Conservation (phyloP, 345 rosid genomes). For the Erysimum cheiranthoides region DNA sequence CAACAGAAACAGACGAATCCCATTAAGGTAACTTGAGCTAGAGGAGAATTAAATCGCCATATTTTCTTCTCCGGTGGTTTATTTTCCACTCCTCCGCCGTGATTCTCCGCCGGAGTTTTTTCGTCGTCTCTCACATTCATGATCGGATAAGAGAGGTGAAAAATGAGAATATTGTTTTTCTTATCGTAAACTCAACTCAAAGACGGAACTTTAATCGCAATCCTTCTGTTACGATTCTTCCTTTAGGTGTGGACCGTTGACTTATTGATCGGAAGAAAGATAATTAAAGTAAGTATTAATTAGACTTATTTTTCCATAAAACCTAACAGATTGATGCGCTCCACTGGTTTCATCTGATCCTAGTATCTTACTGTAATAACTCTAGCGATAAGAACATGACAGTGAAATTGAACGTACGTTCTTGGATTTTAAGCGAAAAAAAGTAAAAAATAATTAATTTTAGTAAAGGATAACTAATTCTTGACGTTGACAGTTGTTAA, state of each 20-base stretch:
- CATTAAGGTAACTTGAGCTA: constrained; percentile 69
- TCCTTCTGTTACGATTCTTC: constrained; percentile 17
- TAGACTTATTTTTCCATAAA: background rate
- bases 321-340: background rate
- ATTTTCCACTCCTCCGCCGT: constrained; percentile 17
- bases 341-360: background rate
- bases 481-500: background rate
- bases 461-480: background rate
- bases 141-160: background rate
- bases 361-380: constrained; percentile 22
- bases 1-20: constrained; percentile 96
- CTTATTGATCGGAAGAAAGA: background rate
- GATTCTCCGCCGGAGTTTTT: constrained; percentile 11
- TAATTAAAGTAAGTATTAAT: background rate
- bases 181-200: background rate
- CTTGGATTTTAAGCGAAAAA: background rate
- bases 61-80: constrained; percentile 17
- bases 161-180: background rate
- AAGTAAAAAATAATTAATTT: background rate
- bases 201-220: constrained; percentile 36
- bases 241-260: constrained; percentile 36
- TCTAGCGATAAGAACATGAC: constrained; percentile 2
- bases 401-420: background rate
- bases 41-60: constrained; percentile 77
- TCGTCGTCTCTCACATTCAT: constrained; percentile 29